Evolutionary conservation across 148 eudicot genomes (phyloP), one percentile per base, ranked within the genome.

Genomic region (Fagopyrum esculentum): DNA sequence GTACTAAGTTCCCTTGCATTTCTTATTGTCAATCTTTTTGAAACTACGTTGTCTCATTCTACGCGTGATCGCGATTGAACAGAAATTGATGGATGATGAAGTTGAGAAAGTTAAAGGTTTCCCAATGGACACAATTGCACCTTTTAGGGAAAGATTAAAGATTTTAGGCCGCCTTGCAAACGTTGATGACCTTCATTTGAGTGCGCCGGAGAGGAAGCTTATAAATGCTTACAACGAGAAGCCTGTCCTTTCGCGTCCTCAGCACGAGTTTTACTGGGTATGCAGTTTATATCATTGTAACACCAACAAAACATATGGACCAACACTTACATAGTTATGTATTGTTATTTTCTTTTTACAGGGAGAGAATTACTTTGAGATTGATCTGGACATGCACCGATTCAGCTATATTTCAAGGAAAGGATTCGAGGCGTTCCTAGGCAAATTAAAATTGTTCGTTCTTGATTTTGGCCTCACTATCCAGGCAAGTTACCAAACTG

Each of bases 171-270:
- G 98, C 7, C 82, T 93, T 51, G 92, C 79, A 40, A 93, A 93
- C 82, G 91, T 88, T 7, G 93, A 94, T 72, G 96, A 92, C 72
- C 86, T 92, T 26, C 80, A 76, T 50, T 81, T 90, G 57, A 86
- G 86, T 78, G 77, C 90, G 46, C 79, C 97, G 6, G 97, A 90
- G 75, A 89, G 85, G 73, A 95, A 90, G 80, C 92, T 92, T 64
- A 78, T 90, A 45, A 52, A 85, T 68, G 89, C 97, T 52, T 95
- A 94, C 78, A 94, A 94, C 49, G 93, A 90, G 79, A 92, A 92
- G 79, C 97, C 98, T 6, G 98, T 92, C 44, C 97, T 95, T 68
- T 92, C 98, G n/a, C 96, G 98, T 44, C 98, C 97, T 71, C 98
- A 95, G 71, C 98, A 95, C 79, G 80, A 79, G 26, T 95, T 92